These are phyloP conservation scores for Gaeumannomyces sp. DNA, from an alignment of 2,329 filamentous ascomycete species.

Conservation along the genomic window DNA sequence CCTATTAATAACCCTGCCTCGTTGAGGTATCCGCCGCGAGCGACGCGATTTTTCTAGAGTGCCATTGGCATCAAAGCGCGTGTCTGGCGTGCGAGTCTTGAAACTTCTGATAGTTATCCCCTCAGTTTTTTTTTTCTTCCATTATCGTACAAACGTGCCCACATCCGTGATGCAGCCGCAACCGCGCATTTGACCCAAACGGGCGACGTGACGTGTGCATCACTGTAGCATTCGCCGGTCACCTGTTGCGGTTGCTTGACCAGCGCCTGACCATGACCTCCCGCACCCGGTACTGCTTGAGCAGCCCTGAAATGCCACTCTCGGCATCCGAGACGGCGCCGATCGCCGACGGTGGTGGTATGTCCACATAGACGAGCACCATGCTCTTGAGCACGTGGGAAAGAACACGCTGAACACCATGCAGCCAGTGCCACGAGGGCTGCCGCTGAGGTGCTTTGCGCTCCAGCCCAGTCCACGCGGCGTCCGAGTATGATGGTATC, in stretches of 20 bases:
- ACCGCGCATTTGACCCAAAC: no score
- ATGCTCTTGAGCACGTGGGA: constrained; percentile 86
- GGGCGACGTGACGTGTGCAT: background rate
- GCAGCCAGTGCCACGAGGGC: constrained; percentile 73
- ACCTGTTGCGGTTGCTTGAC: constrained; percentile 70
- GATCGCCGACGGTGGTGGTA: constrained; percentile 61
- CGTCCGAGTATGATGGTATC: constrained; percentile 71
- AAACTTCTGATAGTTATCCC: background rate
- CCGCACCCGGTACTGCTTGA: constrained; percentile 68
- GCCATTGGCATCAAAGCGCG: background rate
- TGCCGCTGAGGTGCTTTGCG: constrained; percentile 35
- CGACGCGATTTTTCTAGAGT: background rate
- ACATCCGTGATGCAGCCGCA: no score
- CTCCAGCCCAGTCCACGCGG: constrained; percentile 61
- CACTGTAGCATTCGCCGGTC: background rate
- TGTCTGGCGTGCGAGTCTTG: background rate
- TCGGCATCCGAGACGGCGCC: constrained; percentile 32
- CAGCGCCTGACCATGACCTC: constrained; percentile 79
- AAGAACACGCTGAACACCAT: constrained; percentile 83
- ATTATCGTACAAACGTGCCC: background rate
- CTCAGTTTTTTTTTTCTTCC: background rate
- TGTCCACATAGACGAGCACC: constrained; percentile 83
- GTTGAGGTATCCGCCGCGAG: background rate
- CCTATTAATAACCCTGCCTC: background rate
- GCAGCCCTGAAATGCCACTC: constrained; percentile 52